phyloP scores from a whole-genome alignment of 1,284 basidiomycete species.

The Pseudozyma thailandica region DNA sequence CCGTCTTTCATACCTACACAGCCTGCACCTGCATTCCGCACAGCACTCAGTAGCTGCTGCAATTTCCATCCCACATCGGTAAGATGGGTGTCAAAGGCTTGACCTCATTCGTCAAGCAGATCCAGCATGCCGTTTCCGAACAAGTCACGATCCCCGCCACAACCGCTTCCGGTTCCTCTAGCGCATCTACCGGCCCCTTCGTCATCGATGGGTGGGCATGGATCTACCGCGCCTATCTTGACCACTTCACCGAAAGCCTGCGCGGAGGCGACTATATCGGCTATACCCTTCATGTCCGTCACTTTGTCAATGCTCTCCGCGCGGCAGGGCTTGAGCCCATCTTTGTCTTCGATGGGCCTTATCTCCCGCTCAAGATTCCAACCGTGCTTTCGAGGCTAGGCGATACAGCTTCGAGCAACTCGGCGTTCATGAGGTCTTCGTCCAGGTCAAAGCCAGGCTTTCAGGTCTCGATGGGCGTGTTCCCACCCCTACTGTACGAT shows the following conservation, averaged over 20 bases:
- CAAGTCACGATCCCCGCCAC: conserved; percentile 30
- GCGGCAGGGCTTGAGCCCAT: conserved; percentile 42
- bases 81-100: conserved; percentile 56
- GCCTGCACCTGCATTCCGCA: too few species aligned
- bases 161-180: conserved; percentile 1
- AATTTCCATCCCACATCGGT: too few species aligned
- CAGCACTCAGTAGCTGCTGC: background rate
- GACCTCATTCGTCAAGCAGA: conserved; percentile 45
- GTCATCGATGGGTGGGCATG: conserved; percentile 60
- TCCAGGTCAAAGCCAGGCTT: conserved; percentile 37
- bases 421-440: conserved; percentile 52
- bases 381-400: conserved; percentile 37
- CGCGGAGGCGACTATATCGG: conserved; percentile 48
- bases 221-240: conserved; percentile 51
- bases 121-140: conserved; percentile 35
- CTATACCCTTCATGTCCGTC: conserved; percentile 29
- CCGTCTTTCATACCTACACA: too few species aligned
- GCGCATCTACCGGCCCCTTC: conserved; percentile 12
- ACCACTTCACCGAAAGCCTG: conserved; percentile 46
- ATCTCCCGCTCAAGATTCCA: conserved; percentile 48
- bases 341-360: conserved; percentile 62
- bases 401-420: conserved; percentile 30
- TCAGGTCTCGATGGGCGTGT: conserved; percentile 39
- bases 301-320: conserved; percentile 29
- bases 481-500: conserved; percentile 49